Conservation (phyloP, 257 asterid species). For the Rubia yunnanensis region DNA sequence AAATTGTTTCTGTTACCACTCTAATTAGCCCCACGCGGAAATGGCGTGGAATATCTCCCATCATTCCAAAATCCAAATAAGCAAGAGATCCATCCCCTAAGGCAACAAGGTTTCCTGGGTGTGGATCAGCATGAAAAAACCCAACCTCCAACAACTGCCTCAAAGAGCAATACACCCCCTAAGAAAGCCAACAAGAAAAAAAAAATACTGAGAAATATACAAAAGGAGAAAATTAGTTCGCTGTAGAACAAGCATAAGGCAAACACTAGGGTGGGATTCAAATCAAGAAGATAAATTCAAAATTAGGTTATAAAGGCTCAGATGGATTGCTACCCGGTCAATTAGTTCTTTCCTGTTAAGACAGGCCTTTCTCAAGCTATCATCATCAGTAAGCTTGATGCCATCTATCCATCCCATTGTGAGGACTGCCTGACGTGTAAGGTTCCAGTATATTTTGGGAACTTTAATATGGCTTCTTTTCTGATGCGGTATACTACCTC, state of each 20-base stretch:
- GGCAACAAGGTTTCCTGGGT: conserved; percentile 97
- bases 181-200: conserved; percentile 7
- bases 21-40: conserved; percentile 92
- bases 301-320: conserved; percentile 1
- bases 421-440: conserved; percentile 82
- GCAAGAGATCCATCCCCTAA: conserved; percentile 84
- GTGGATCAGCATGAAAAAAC: conserved; percentile 98
- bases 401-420: conserved; percentile 99
- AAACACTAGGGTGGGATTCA: background rate
- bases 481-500: conserved; percentile 18
- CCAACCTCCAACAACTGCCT: conserved; percentile 98
- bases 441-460: conserved; percentile 88
- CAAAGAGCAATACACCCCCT: conserved; percentile 93
- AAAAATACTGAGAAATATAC: background rate
- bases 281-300: background rate
- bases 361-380: conserved; percentile 58
- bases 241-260: background rate
- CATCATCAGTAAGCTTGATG: conserved; percentile 74
- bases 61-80: conserved; percentile 98
- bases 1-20: conserved; percentile 43
- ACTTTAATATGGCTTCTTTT: conserved; percentile 54
- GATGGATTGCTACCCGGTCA: conserved; percentile 55
- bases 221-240: background rate
- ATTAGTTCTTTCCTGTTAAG: conserved; percentile 70
- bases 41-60: conserved; percentile 97